phyloP scores from a whole-genome alignment of 108 stramenopile species.

The Cyclostephanos invisitatus region DNA sequence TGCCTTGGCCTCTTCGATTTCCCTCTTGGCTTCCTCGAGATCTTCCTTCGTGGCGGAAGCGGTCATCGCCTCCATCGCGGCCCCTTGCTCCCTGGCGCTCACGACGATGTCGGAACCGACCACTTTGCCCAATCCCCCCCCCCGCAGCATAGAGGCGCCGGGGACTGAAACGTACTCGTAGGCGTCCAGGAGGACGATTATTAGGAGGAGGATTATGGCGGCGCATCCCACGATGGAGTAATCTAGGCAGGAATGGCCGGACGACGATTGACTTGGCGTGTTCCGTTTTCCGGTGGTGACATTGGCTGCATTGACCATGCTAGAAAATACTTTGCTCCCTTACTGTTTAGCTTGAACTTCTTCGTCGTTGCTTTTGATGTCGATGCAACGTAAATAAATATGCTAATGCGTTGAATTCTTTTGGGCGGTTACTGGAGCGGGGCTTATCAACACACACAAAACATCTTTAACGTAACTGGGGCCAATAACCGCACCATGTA shows the following conservation, averaged over 20 bases:
- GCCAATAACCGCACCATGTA: no score
- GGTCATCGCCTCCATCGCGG: not conserved
- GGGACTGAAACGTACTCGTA: not conserved
- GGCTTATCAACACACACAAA: no score
- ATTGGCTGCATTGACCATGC: no score
- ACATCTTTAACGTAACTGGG: no score
- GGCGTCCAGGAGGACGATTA: not conserved
- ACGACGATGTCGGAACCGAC: not conserved
- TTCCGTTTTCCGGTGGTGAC: not conserved
- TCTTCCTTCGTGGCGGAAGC: slow-evolving; percentile 2
- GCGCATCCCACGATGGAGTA: slow-evolving; percentile 12
- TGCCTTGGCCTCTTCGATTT: not conserved
- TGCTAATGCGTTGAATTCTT: no score
- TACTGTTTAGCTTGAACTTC: no score
- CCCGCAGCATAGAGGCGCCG: not conserved
- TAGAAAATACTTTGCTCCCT: no score
- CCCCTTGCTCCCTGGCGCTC: not conserved
- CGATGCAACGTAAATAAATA: no score
- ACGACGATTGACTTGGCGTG: not conserved
- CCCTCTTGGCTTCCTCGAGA: not conserved
- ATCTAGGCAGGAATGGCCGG: slow-evolving; percentile 8
- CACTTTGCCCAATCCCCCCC: not conserved
- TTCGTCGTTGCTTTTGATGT: no score
- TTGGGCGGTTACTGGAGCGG: no score
- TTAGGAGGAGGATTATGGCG: not conserved